Evolutionary conservation across 257 asterid genomes (phyloP).

Genomic region (Nyctanthes arbortristis): DNA sequence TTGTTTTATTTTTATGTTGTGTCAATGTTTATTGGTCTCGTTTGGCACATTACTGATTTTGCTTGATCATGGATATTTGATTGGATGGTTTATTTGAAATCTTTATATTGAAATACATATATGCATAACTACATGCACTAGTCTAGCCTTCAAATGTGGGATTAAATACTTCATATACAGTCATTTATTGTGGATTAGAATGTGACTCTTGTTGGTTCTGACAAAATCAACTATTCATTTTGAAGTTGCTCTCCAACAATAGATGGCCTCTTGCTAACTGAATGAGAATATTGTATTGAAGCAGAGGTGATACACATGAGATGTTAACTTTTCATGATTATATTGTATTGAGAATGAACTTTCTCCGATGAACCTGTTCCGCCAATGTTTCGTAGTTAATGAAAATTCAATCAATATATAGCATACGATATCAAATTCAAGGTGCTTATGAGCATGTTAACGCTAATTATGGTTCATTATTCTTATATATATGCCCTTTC

Average conservation of each 20-base stretch:
- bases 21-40: neutral
- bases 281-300: neutral
- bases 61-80: neutral
- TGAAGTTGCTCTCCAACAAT: neutral
- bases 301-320: too few species aligned
- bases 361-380: too few species aligned
- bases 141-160: neutral
- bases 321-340: too few species aligned
- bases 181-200: conserved; percentile 3
- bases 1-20: neutral
- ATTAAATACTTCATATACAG: too few species aligned
- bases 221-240: too few species aligned
- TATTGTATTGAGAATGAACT: too few species aligned
- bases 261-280: neutral
- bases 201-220: too few species aligned
- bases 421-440: conserved; percentile 9
- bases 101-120: neutral
- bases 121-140: too few species aligned
- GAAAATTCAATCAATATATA: too few species aligned
- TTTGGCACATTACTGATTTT: neutral
- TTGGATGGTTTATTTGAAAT: neutral
- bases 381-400: too few species aligned
- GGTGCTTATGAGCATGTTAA: neutral
- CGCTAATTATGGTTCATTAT: conserved; percentile 2
- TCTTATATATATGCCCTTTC: neutral